Conservation (phyloP, 108 stramenopile genomes). For the Aurantiochytrium sp. region DNA sequence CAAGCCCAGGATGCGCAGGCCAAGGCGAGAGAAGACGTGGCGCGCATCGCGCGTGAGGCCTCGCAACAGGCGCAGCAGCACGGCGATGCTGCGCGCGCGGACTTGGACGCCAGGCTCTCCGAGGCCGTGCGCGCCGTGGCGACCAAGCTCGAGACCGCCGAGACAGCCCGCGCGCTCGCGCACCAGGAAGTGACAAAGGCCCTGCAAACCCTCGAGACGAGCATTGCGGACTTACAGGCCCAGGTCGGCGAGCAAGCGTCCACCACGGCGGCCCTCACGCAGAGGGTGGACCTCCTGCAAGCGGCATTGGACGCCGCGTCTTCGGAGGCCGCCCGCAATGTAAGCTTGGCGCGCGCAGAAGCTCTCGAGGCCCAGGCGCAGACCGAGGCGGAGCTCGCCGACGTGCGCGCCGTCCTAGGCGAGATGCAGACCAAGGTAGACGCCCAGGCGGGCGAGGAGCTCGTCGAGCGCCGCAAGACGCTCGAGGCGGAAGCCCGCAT, state of each 20-base stretch:
- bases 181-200: too few species aligned
- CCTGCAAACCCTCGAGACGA: too few species aligned
- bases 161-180: too few species aligned
- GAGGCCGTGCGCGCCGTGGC: neutral
- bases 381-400: neutral
- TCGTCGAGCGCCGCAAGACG: neutral
- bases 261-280: too few species aligned
- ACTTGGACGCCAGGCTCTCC: too few species aligned
- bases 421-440: neutral
- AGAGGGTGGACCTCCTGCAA: too few species aligned
- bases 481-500: neutral
- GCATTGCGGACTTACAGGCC: too few species aligned
- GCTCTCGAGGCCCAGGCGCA: neutral
- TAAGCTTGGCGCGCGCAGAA: neutral
- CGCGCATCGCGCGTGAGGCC: neutral
- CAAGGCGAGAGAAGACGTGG: neutral
- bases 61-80: too few species aligned
- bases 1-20: neutral
- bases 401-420: neutral
- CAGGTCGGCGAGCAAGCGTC: too few species aligned
- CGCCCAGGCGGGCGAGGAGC: neutral
- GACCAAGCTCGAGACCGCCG: neutral
- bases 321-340: neutral
- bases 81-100: too few species aligned
- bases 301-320: too few species aligned